These are phyloP conservation scores for Typha latifolia DNA, from an alignment of 176 grass and related monocot species.

Conservation along the genomic window DNA sequence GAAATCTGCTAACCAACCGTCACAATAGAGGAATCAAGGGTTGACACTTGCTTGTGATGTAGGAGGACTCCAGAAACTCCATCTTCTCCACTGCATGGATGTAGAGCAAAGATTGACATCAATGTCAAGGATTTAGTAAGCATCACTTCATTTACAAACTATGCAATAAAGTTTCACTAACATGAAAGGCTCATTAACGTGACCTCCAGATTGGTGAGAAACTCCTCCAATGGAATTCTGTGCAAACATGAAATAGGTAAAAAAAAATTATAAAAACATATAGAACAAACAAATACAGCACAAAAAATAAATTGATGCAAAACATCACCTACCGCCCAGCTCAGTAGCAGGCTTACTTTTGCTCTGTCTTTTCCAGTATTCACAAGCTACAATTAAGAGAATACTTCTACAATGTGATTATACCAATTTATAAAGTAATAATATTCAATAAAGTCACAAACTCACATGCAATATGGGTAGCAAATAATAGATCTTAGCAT, in stretches of 20 bases:
- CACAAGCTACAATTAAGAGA: constrained; percentile 50
- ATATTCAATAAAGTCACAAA: background rate
- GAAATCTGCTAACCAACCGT: constrained; percentile 20
- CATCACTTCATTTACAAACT: background rate
- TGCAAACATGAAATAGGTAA: constrained; percentile 23
- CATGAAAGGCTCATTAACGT: constrained; percentile 93
- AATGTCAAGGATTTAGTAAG: background rate
- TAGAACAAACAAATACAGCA: background rate
- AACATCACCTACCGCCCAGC: constrained; percentile 69
- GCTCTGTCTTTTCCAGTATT: constrained; percentile 90
- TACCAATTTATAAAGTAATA: background rate
- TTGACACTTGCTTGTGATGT: constrained; percentile 90
- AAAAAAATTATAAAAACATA: constrained; percentile 2
- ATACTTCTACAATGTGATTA: background rate
- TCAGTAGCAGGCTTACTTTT: constrained; percentile 94
- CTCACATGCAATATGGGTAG: background rate
- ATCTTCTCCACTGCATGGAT: constrained; percentile 63
- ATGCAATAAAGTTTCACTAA: constrained; percentile 28
- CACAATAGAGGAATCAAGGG: constrained; percentile 26
- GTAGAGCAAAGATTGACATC: constrained; percentile 8
- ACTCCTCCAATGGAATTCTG: constrained; percentile 94
- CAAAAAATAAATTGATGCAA: background rate
- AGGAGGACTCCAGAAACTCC: constrained; percentile 91
- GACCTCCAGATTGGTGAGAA: constrained; percentile 79
- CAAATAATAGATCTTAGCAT: no score